Evolutionary conservation across 169 alveolate species (phyloP).

Genomic region (Plasmodium knowlesi): DNA sequence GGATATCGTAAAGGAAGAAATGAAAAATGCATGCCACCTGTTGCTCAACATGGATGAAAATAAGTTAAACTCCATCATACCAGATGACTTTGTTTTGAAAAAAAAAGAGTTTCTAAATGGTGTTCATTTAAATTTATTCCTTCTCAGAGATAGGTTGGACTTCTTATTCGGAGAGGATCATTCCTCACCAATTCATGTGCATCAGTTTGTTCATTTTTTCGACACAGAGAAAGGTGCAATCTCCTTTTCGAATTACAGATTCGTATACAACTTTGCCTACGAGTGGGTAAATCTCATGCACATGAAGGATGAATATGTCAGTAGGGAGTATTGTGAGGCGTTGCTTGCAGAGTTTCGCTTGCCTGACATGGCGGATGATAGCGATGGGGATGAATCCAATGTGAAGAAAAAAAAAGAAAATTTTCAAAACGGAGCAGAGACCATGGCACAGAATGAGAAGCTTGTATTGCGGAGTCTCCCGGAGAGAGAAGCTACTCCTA

Average conservation of each 20-base stretch:
- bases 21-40: constrained; percentile 51
- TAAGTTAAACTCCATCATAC: constrained; percentile 14
- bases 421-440: neutral
- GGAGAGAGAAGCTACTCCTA: neutral
- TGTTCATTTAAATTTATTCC: constrained; percentile 15
- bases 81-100: constrained; percentile 59
- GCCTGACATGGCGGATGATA: neutral
- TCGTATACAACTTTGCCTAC: constrained; percentile 32
- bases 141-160: neutral
- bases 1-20: constrained; percentile 51
- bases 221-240: constrained; percentile 14
- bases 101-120: constrained; percentile 40
- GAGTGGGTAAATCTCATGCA: constrained; percentile 66
- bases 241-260: constrained; percentile 37
- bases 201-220: constrained; percentile 18
- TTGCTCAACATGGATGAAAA: constrained; percentile 15
- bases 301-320: constrained; percentile 9
- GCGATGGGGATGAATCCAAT: neutral
- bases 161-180: neutral
- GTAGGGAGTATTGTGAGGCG: neutral
- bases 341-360: neutral
- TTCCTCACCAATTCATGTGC: constrained; percentile 3
- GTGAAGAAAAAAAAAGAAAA: neutral
- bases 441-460: neutral
- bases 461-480: neutral